These are phyloP conservation scores for Trichoderma citrinoviride DNA, from an alignment of 2,329 filamentous ascomycete species.

Conservation along the genomic window DNA sequence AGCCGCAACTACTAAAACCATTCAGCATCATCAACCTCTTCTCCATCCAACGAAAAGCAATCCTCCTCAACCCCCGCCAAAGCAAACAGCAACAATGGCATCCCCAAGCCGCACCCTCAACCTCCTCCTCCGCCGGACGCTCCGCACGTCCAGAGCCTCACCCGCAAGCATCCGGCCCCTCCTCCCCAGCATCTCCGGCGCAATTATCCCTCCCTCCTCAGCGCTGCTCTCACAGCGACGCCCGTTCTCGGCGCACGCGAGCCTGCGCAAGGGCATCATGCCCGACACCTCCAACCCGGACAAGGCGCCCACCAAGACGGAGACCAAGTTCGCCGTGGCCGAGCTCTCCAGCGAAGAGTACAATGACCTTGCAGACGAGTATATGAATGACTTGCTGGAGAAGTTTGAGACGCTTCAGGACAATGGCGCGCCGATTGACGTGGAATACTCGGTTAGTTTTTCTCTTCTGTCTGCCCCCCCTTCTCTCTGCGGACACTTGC, in stretches of 20 bases:
- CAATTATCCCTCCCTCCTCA: conserved; percentile 4
- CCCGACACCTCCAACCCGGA: conserved; percentile 58
- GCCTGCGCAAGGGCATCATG: conserved; percentile 50
- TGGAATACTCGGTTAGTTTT: conserved; percentile 76
- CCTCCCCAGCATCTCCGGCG: conserved; percentile 19
- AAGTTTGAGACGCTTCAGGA: conserved; percentile 75
- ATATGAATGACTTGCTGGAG: conserved; percentile 57
- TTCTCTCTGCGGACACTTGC: too few relatives aligned
- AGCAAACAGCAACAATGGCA: neutral
- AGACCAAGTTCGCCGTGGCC: conserved; percentile 50
- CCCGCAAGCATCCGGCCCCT: conserved; percentile 27
- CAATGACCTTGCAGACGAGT: conserved; percentile 72
- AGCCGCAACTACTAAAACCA: neutral
- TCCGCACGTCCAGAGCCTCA: conserved; percentile 30
- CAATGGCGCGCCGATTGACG: conserved; percentile 70
- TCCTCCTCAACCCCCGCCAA: neutral
- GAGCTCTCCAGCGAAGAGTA: conserved; percentile 70
- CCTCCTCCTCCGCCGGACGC: conserved; percentile 35
- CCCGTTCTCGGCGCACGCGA: conserved; percentile 33
- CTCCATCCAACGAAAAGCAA: too few relatives aligned
- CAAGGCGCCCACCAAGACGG: conserved; percentile 38
- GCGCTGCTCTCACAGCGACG: conserved; percentile 24
- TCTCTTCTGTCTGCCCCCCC: neutral
- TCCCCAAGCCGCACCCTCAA: conserved; percentile 34
- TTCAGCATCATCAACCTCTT: too few relatives aligned